A percentile compares a stretch with the other conserved stretches of the same genome.
Conservation (phyloP, 306 rosid species). For the Vigna mungo region DNA sequence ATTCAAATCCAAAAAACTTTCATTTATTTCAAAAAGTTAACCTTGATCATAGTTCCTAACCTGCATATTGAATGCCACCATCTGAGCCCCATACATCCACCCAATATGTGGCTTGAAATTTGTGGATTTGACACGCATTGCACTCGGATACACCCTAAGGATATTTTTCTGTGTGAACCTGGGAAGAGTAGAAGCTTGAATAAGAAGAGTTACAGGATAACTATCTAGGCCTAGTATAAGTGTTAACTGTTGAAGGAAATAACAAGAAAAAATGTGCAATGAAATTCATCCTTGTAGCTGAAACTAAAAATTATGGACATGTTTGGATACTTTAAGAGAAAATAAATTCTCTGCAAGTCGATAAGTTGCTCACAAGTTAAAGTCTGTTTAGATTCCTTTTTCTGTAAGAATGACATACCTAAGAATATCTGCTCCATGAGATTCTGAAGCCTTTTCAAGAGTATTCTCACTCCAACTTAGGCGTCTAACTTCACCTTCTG, state of each 20-base stretch:
- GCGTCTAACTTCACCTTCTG: conserved; percentile 73
- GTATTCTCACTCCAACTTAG: conserved; percentile 83
- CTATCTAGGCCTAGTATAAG: not conserved
- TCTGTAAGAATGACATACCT: conserved; percentile 54
- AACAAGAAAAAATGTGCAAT: not conserved
- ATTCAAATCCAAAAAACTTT: not conserved
- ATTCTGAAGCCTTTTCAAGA: conserved; percentile 72
- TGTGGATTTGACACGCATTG: conserved; percentile 73
- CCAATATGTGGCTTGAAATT: conserved; percentile 88
- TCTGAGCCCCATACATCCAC: conserved; percentile 96
- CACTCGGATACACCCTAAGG: conserved; percentile 85
- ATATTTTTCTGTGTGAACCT: conserved; percentile 88
- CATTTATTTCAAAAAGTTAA: not conserved
- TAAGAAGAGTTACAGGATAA: conserved; percentile 33
- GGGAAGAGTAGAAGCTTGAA: conserved; percentile 39
- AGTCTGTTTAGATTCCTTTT: too few relatives aligned
- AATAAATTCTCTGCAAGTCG: too few relatives aligned
- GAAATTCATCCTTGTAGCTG: too few relatives aligned
- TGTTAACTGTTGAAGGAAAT: not conserved
- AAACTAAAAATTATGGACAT: too few relatives aligned
- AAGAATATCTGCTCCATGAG: conserved; percentile 72
- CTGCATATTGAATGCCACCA: conserved; percentile 99
- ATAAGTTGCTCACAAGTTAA: too few relatives aligned
- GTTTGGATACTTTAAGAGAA: too few relatives aligned
- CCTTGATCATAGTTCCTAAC: conserved; percentile 54